A percentile compares a stretch with the other conserved stretches of the same genome.
Evolutionary conservation across 2,329 filamentous ascomycete genomes (phyloP).

Genomic region (Aureobasidium namibiae): DNA sequence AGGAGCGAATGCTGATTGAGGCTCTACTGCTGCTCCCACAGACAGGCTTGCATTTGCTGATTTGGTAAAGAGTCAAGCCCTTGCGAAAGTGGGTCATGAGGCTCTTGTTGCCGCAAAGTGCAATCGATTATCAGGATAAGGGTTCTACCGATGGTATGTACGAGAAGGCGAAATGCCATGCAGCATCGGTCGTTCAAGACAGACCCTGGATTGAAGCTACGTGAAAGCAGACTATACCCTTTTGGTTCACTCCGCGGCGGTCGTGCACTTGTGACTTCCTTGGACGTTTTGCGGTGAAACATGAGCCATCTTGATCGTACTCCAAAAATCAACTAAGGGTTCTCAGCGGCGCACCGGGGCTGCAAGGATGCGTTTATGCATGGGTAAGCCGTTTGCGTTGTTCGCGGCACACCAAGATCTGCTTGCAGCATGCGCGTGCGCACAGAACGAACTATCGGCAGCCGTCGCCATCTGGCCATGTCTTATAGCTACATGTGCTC

Average conservation of each 20-base stretch:
- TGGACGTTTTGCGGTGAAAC: background rate
- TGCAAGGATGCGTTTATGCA: background rate
- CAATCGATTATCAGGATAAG: too few relatives aligned
- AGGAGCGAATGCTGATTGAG: background rate
- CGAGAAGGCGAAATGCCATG: background rate
- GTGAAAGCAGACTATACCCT: background rate
- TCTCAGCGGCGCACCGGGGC: background rate
- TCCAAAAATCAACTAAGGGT: background rate
- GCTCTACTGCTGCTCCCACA: background rate
- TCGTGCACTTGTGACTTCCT: background rate
- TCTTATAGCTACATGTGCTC: background rate
- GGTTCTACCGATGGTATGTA: background rate
- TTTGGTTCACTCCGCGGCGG: background rate
- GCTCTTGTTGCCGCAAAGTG: background rate
- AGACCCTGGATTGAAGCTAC: background rate
- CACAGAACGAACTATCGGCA: background rate
- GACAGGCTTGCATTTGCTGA: background rate
- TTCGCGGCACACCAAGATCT: background rate
- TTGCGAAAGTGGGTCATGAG: background rate
- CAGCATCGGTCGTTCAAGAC: background rate
- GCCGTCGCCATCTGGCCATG: background rate
- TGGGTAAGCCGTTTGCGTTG: background rate
- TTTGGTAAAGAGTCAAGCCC: background rate
- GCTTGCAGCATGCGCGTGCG: background rate
- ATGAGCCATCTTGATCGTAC: background rate